Base-by-base conservation (phyloP, 805 yeast species). In the Suhomyces xylopsoci region DNA sequence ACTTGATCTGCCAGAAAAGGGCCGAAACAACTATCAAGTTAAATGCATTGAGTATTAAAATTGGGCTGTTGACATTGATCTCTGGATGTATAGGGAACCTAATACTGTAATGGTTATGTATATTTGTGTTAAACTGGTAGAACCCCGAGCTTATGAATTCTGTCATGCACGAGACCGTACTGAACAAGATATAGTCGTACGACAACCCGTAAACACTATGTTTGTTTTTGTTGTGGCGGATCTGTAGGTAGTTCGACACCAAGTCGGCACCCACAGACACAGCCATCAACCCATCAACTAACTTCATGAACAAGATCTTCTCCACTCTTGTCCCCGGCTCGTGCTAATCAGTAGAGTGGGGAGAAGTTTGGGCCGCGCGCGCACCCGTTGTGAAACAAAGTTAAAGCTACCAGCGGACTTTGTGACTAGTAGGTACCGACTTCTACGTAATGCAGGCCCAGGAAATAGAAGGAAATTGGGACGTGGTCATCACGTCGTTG, bases 391-490 rank as follows among this genome's bases (percentile, higher is more conserved):
- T 17, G 38, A 22, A 22, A 14, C 5, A 19, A 25, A 25, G 32
- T 43, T 24, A 43, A 22, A 43, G 9, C n/a, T 5, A 28, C 32
- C 32, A 28, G 32, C 32, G 14, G n/a, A 28, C 32, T 28, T 28
- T 28, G 32, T 28, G 32, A 28, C 32, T 12, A 28, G 32, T 28
- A 28, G 32, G 32, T 28, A 28, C 36, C 15, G 7, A 32, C 36
- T 32, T 38, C 42, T 38, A 49, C 45, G 24, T 20, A 36, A 51
- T 52, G 58, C 47, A 52, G 42, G 64, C 49, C 22, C 49, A 41
- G 25, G 47, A 62, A 51, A 78, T 81, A 75, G 85, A 81, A 24
- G 83, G 86, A 1, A 78, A 81, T 59, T 87, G 93, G 93, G 88
- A 84, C 59, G 78, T 80, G 28, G 84, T 84, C 5, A 71, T 83